Evolutionary conservation across 441 rosid species (phyloP), one percentile per base, ranked within the genome.

Genomic region (Biscutella laevigata): DNA sequence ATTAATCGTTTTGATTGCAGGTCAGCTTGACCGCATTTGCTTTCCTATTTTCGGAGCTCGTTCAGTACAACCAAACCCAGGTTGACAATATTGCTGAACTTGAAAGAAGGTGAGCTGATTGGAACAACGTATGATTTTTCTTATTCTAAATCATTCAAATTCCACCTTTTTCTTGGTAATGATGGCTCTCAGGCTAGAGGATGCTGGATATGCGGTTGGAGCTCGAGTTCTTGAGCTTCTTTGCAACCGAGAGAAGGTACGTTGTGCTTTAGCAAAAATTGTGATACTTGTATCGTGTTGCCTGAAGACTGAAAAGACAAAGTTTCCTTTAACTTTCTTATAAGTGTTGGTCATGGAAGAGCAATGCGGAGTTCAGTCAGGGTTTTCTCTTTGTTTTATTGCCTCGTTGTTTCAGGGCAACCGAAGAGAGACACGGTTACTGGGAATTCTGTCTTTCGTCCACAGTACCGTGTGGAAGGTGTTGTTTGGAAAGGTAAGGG

Each of bases 391-490:
- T 26, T 42, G 22, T 47, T 32, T 14, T 19, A 1, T 8, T 49
- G 21, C 20, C 22, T 60, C 50, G 13, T 32, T 54, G 61, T 33
- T 8, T 49, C 76, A 92, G 99, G 99, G 99, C 16, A 92, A 92
- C 61, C 71, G 97, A 80, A 84, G 95, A 75, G 99, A 92, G 78
- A 92, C 95, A 25, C 74, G 94, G 51, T 71, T 92, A 58, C 66
- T 92, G 56, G 99, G 97, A 46, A 92, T 88, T 53, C 71, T 92
- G 49, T 88, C 97, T 54, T 88, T 92, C 62, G 92, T 92, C 15
- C 94, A 88, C 71, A 92, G 94, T 73, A 86, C 99, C 0, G 97
- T 92, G 36, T 92, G 96, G 99, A 92, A 88, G 73, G 97, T 82
- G 29, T 72, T 92, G 64, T 92, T 88, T 73, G 97, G 97, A 60